Base-by-base conservation (phyloP, 2,329 filamentous ascomycete genomes). In the Aureobasidium sp. region DNA sequence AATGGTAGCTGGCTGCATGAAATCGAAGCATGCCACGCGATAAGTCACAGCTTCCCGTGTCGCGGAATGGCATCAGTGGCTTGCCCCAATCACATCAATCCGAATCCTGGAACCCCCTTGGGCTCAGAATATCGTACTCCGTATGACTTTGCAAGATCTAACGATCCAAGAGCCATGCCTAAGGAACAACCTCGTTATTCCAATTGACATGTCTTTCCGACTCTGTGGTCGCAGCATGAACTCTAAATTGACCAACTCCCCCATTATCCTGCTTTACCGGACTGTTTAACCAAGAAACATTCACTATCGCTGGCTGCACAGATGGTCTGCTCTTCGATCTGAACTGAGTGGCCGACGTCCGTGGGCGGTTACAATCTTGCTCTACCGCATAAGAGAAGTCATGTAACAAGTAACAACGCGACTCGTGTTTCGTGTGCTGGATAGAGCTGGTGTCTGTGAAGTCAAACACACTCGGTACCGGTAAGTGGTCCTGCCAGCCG, bases 21-120 rank as follows among this genome's bases (percentile, higher is more conserved):
- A 63, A 63, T 54, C n/a, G 50, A 55, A 54, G 48, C 60, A 62
- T 63, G 47, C 60, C 60, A 63, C 60, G 60, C 60, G 60, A 63
- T 36, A 54, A 45, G 60, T 53, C 50, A 53, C 36, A 33, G 27
- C 48, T 54, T 54, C 60, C 59, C 59, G 47, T 42, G 59, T 62
- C 59, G 59, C 47, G 25, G 53, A 33, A 51, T 63, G 50, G 48
- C 60, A 63, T 63, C 60, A 54, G 60, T 54, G 60, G 60, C 60
- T 63, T 63, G 60, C 48, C 9, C 33, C 27, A 53, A 42, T 43
- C 23, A 47, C 47, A 48, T 62, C n/a, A 42, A 31, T 18, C 43
- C 18, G 36, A 31, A 40, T 51, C 36, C 45, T 36, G 47, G 16
- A 51, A 40, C 38, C 18, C 33, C 15, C 18, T 42, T 43, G 47